Conservation (phyloP, 192 early-diverging fungal species). For the Coemansia sp. region DNA sequence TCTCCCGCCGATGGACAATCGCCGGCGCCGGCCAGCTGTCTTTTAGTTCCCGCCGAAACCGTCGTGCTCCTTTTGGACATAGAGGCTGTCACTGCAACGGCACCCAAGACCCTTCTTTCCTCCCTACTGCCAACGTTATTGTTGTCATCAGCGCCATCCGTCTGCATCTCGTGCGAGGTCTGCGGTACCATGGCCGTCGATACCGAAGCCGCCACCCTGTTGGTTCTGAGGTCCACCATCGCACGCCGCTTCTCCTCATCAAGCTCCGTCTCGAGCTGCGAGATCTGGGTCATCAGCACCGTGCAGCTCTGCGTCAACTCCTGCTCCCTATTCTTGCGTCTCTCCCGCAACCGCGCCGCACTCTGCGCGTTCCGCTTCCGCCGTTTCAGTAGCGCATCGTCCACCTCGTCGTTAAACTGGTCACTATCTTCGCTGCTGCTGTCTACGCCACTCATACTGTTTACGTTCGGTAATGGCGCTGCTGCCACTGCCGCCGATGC, state of each 20-base stretch:
- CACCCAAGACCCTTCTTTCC: not conserved
- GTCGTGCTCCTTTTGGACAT: not conserved
- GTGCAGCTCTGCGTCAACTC: slow-evolving; percentile 38
- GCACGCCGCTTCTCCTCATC: slow-evolving; percentile 42
- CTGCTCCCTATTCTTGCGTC: slow-evolving; percentile 44
- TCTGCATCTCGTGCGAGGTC: not conserved
- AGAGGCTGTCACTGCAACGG: not conserved
- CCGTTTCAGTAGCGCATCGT: slow-evolving; percentile 45
- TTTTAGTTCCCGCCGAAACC: not conserved
- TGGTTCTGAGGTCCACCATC: slow-evolving; percentile 3
- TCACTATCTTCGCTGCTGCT: slow-evolving; percentile 6
- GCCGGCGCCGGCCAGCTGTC: not conserved
- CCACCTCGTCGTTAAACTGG: slow-evolving; percentile 9
- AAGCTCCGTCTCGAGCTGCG: slow-evolving; percentile 38
- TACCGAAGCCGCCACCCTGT: not conserved
- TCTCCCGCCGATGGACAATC: not conserved
- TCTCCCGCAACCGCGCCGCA: slow-evolving; percentile 50
- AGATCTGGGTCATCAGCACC: slow-evolving; percentile 38
- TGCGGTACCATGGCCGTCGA: not conserved
- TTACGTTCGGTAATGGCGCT: not conserved
- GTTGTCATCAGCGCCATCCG: not conserved
- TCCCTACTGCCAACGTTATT: not conserved
- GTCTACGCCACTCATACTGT: not conserved
- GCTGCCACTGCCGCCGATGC: not conserved
- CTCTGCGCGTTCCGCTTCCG: slow-evolving; percentile 54